phyloP scores from a whole-genome alignment of 139 green algal genomes.

The Klebsormidium nitens region DNA sequence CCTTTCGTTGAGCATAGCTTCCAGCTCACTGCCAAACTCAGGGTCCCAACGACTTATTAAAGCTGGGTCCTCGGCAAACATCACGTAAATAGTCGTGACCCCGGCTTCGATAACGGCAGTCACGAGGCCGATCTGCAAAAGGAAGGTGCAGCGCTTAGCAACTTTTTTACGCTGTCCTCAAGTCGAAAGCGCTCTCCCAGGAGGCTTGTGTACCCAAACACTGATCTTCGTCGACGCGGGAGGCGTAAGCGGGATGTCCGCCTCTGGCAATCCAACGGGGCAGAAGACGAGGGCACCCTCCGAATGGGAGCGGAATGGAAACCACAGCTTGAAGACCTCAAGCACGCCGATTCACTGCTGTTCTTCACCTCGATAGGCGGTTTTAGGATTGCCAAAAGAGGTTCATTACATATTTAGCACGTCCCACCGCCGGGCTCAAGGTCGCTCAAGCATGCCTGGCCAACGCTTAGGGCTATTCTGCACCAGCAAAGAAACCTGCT shows the following conservation, averaged over 20 bases:
- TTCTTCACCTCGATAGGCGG: too few species aligned
- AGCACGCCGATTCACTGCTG: too few species aligned
- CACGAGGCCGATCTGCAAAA: constrained; percentile 13
- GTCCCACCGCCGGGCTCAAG: too few species aligned
- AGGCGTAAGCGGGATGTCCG: background rate
- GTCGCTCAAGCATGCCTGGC: too few species aligned
- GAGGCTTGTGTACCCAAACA: background rate
- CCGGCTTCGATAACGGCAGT: constrained; percentile 6
- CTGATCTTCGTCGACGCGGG: background rate
- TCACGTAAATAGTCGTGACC: constrained; percentile 25
- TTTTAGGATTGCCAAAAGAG: too few species aligned
- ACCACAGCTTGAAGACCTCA: too few species aligned
- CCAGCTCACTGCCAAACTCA: constrained; percentile 25
- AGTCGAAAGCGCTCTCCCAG: background rate
- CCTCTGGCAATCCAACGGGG: background rate
- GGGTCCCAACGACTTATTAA: constrained; percentile 15
- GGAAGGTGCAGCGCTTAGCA: background rate
- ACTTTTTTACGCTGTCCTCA: background rate
- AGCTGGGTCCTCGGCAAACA: constrained; percentile 25
- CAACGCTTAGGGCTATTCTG: too few species aligned
- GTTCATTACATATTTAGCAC: too few species aligned
- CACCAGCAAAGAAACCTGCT: too few species aligned
- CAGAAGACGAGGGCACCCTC: too few species aligned
- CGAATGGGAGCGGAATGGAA: too few species aligned
- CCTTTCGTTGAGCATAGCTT: constrained; percentile 2